Conservation (phyloP, 106 monocot species). For the Phalaenopsis equestris region DNA sequence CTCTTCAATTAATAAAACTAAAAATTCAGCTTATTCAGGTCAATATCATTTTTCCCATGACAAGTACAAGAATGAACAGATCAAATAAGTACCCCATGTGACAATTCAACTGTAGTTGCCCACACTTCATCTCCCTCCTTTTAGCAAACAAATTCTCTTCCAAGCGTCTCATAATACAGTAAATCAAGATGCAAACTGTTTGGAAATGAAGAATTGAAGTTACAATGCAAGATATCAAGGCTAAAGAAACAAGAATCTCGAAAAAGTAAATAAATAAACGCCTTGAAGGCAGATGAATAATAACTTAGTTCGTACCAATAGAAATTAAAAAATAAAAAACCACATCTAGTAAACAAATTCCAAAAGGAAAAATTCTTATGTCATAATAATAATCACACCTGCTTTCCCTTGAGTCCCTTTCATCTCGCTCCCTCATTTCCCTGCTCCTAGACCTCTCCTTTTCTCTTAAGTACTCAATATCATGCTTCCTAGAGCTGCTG, state of each 20-base stretch:
- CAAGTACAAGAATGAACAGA: neutral
- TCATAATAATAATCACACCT: neutral
- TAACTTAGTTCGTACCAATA: neutral
- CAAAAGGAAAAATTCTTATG: neutral
- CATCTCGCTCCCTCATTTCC: conserved; percentile 8
- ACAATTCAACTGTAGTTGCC: neutral
- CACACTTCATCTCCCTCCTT: neutral
- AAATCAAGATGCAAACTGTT: neutral
- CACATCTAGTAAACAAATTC: neutral
- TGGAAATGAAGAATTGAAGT: neutral
- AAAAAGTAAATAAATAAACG: neutral
- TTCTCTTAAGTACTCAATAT: neutral
- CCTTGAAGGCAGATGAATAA: neutral
- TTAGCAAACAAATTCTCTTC: neutral
- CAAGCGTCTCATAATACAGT: neutral
- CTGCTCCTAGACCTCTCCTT: conserved; percentile 3
- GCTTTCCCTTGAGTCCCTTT: conserved; percentile 9
- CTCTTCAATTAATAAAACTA: neutral
- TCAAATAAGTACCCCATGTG: neutral
- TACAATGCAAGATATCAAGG: neutral
- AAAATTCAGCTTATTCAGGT: neutral
- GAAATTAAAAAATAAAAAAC: neutral
- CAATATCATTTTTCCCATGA: neutral
- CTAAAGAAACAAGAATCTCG: neutral
- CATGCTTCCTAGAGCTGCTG: conserved; percentile 4